A percentile compares a stretch with the other conserved stretches of the same genome.
phyloP scores from a whole-genome alignment of 2,329 filamentous ascomycete genomes.

The Fusarium chlamydosporum region DNA sequence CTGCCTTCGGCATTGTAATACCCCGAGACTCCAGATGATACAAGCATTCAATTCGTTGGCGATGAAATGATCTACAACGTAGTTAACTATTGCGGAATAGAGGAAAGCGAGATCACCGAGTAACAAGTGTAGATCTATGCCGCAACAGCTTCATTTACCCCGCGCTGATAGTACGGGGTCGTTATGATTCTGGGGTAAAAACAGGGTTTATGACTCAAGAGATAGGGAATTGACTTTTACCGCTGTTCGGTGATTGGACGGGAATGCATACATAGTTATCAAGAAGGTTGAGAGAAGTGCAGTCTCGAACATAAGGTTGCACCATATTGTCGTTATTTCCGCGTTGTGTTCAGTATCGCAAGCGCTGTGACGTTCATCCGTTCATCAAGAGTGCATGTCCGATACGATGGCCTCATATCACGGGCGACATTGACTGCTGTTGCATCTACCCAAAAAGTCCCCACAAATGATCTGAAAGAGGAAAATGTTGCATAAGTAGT shows the following conservation, averaged over 20 bases:
- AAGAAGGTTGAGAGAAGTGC: not conserved
- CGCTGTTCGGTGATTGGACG: not conserved
- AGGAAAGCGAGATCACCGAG: not conserved
- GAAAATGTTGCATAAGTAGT: not conserved
- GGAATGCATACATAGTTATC: not conserved
- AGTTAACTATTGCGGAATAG: not conserved
- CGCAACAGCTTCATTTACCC: not conserved
- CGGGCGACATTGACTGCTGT: too few species aligned
- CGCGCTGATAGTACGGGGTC: not conserved
- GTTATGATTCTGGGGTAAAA: constrained; percentile 4
- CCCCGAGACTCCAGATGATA: not conserved
- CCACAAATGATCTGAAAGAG: not conserved
- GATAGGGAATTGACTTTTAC: not conserved
- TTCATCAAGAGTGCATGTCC: rapidly evolving
- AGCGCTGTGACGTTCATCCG: too few species aligned
- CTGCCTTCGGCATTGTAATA: not conserved
- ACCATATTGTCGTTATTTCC: not conserved
- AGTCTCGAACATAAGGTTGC: not conserved
- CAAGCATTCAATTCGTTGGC: not conserved
- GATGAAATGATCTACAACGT: not conserved
- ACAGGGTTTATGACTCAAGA: constrained; percentile 5
- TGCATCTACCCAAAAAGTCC: rapidly evolving
- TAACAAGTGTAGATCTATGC: not conserved
- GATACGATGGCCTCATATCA: not conserved
- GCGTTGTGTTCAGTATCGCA: rapidly evolving